phyloP scores from a whole-genome alignment of 23 red algal genomes.

The Chondrus crispus region DNA sequence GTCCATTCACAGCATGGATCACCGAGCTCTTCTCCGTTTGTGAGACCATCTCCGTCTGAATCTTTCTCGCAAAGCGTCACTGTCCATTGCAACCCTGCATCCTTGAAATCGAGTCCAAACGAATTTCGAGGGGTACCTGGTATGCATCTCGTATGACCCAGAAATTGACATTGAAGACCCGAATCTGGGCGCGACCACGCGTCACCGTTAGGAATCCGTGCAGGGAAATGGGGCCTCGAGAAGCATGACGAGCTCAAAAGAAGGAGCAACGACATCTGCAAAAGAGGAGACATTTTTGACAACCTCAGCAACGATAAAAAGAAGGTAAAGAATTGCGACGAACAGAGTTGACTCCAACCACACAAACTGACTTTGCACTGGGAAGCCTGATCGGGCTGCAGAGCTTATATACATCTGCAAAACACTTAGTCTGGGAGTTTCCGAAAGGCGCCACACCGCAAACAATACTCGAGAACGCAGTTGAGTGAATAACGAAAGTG shows the following conservation, averaged over 20 bases:
- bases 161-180: constrained; percentile 16
- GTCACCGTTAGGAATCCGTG: constrained; percentile 32
- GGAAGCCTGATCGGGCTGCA: no score
- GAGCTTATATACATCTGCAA: no score
- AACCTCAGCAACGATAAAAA: no score
- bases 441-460: no score
- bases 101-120: constrained; percentile 63
- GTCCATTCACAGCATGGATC: constrained; percentile 76
- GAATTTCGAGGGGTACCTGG: constrained; percentile 53
- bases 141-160: constrained; percentile 38
- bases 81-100: constrained; percentile 15
- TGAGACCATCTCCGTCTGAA: constrained; percentile 66
- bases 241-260: background rate
- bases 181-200: background rate
- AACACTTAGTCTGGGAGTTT: no score
- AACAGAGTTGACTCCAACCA: no score
- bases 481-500: no score
- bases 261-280: no score
- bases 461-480: no score
- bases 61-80: constrained; percentile 56
- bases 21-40: constrained; percentile 67
- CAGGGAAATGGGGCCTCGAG: background rate
- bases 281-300: no score
- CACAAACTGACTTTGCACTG: no score
- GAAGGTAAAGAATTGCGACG: no score